Evolutionary conservation across 352 stramenopile genomes (phyloP), one percentile per base, ranked within the genome.

Genomic region (Ochromonadaceae sp.): DNA sequence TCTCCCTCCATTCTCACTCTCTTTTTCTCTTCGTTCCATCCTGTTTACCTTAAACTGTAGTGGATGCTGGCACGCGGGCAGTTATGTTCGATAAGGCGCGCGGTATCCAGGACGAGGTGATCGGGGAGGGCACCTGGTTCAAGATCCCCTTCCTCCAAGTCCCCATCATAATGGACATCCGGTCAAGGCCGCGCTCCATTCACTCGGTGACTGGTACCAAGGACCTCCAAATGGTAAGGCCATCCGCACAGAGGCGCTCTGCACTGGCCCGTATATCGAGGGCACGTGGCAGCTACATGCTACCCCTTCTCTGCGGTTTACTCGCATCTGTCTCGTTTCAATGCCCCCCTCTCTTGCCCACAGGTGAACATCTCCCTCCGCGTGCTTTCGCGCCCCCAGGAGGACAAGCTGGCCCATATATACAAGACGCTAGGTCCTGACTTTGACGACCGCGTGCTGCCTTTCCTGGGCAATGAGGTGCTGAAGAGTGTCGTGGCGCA

Each of bases 151-250:
- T 97, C 67, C 79, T 97, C 63, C 86, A 90, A 70, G 72, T 78
- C 63, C 93, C 93, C 32, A 92, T 92, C 65, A 97, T 98, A 67
- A 89, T 98, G 47, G 93, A 99, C 74, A 86, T 99, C 65, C 87
- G 94, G 67, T 95, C 89, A 35, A 94, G 92, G 69, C 92, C 94
- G 50, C 82, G 91, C 49, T 88, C 97, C 70, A 98, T 99, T 73
- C 93, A 86, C n/a, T 87, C 85, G 59, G 79, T 83, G 70, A 97
- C 90, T 56, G 86, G 92, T 71, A 99, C 95, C 25, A 98, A 98
- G 81, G 95, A 99, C 83, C 77, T 99, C 70, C 95, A 99, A 78
- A 98, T 95, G 80, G 95, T 99, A 35, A n/a, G n/a, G 98, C 98
- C 79, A 97, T 99, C n/a, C n/a, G n/a, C n/a, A n/a, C n/a, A n/a